Conservation (phyloP, 805 yeast species). For the Myxozyma neotropica region DNA sequence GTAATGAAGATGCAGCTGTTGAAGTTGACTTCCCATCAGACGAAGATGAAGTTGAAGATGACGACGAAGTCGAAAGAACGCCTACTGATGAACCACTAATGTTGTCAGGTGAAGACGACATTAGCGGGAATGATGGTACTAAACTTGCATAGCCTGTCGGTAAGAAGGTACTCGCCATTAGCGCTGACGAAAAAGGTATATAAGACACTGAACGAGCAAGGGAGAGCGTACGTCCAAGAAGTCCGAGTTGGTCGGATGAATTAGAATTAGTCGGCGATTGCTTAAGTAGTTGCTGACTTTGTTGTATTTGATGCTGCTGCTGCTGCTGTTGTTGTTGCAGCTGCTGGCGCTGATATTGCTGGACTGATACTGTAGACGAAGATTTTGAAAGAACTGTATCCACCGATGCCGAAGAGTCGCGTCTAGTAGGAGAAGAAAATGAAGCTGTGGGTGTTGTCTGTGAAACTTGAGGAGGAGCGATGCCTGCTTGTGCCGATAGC, state of each 20-base stretch:
- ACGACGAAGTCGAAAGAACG: slow-evolving; percentile 5
- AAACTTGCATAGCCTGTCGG: slow-evolving; percentile 5
- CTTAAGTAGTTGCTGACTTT: neutral
- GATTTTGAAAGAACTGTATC: slow-evolving; percentile 11
- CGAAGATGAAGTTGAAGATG: slow-evolving; percentile 11
- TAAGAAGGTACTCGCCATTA: slow-evolving; percentile 11
- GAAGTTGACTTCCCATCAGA: slow-evolving; percentile 2
- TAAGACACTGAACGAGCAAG: slow-evolving; percentile 26
- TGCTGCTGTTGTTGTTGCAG: slow-evolving; percentile 7
- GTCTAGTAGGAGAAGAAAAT: slow-evolving; percentile 17
- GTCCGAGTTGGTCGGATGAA: neutral
- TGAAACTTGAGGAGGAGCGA: slow-evolving; percentile 27
- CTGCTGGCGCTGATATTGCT: slow-evolving; percentile 16
- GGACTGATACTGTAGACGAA: slow-evolving; percentile 3
- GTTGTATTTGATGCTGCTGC: neutral
- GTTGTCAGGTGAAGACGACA: neutral
- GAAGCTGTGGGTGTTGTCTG: slow-evolving; percentile 11
- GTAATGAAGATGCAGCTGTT: slow-evolving; percentile 9
- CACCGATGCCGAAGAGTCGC: slow-evolving; percentile 4
- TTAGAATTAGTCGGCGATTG: neutral
- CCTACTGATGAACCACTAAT: neutral
- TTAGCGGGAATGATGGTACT: neutral
- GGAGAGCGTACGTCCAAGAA: slow-evolving; percentile 12
- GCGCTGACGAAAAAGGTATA: slow-evolving; percentile 24
- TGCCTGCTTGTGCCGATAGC: slow-evolving; percentile 13